Evolutionary conservation across 108 stramenopile genomes (phyloP), one percentile per base, ranked within the genome.

Genomic region (Discostella stelligeroides): DNA sequence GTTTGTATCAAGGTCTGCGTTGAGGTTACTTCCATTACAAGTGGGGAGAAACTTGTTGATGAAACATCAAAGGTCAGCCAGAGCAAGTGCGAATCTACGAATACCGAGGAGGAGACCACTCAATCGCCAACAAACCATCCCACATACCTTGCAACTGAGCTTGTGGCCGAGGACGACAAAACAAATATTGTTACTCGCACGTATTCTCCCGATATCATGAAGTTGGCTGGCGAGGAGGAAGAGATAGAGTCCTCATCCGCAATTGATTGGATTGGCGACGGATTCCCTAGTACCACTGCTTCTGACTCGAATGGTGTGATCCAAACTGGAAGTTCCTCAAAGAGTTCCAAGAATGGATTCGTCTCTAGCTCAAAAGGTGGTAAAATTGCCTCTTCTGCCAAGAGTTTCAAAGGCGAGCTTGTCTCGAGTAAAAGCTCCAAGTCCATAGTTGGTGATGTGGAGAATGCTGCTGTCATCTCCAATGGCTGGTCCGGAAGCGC

Each of bases 391-490:
- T 18, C 5, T 1, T 49, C 48, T 2, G 23, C 21, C 11, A 49
- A 49, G 48, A 49, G 48, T 23, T 49, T 23, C 48, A 49, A 18
- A 17, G 49, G 49, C 49, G 2, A 23, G n/a, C n/a, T n/a, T 23
- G 51, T 20, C 4, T 27, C 51, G 4, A 51, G 51, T 23, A 51
- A 51, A 23, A 51, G 51, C 51, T 20, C 51, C 24, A 51, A 51
- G 27, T 27, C 51, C 24, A 6, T 23, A 51, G 2, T 4, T 23
- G 24, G 51, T 27, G 25, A 9, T 23, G 25, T 23, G 24, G 51
- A 34, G 34, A 34, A 34, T 34, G 34, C 6, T 34, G 34, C 6
- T 34, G 34, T 34, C 34, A 34, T 34, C 34, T 34, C 34, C 34
- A 34, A 34, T 34, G 34, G 34, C 51, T 51, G 51, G 51, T 51